phyloP scores from a whole-genome alignment of 75 land plant species.

The Sequoia sempervirens region DNA sequence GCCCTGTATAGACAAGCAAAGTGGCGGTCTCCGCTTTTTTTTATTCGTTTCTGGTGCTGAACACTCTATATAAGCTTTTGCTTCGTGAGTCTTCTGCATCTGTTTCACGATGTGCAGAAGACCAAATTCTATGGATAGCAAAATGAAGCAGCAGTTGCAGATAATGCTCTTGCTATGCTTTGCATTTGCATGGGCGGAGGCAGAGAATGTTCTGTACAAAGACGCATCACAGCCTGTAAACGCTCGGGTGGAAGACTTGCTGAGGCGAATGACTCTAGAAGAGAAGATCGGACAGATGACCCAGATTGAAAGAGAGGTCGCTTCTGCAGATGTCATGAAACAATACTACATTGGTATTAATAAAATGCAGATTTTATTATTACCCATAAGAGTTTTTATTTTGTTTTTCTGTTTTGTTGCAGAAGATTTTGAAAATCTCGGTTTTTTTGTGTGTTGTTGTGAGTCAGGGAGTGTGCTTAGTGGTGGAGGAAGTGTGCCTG shows the following conservation, averaged over 20 bases:
- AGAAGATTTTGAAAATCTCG: not conserved
- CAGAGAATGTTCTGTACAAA: not conserved
- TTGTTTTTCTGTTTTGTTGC: not conserved
- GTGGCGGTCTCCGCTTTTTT: too few relatives aligned
- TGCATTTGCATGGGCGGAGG: not conserved
- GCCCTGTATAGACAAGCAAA: too few relatives aligned
- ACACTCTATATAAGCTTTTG: too few relatives aligned
- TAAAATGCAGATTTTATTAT: not conserved
- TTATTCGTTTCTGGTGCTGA: too few relatives aligned
- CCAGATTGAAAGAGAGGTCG: constrained; percentile 59
- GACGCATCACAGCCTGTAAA: constrained; percentile 26
- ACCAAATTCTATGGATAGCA: too few relatives aligned
- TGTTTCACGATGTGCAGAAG: too few relatives aligned
- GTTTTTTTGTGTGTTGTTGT: not conserved
- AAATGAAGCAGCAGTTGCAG: not conserved
- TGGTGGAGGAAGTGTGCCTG: constrained; percentile 56
- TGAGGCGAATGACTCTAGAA: constrained; percentile 2
- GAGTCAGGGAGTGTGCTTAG: constrained; percentile 49
- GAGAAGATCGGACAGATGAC: constrained; percentile 79
- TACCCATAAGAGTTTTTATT: not conserved
- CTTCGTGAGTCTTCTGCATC: too few relatives aligned
- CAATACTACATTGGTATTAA: constrained; percentile 45
- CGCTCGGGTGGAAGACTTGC: constrained; percentile 38
- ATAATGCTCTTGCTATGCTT: not conserved
- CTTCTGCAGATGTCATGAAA: constrained; percentile 31